A percentile compares a stretch with the other conserved stretches of the same genome.
Conservation (phyloP, 192 early-diverging fungal species). For the Backusella australiensis region DNA sequence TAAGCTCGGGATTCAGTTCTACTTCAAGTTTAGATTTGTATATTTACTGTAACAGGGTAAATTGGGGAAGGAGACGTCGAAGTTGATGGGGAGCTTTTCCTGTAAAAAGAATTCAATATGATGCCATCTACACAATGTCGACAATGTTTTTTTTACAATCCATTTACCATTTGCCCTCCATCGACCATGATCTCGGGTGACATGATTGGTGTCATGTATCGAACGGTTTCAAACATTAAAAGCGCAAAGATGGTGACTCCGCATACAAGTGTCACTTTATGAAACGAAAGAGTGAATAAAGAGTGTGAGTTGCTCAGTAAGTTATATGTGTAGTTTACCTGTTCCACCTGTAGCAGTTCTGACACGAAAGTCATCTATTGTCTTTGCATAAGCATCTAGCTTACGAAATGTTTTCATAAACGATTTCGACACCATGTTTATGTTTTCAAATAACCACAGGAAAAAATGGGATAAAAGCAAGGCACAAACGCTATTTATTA, state of each 20-base stretch:
- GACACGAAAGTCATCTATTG: constrained; percentile 88
- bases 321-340: constrained; percentile 37
- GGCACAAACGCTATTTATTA: neutral
- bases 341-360: constrained; percentile 74
- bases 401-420: constrained; percentile 51
- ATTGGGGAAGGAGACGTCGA: constrained; percentile 88
- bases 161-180: constrained; percentile 55
- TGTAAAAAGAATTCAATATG: neutral
- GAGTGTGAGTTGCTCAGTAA: neutral
- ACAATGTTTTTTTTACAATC: neutral
- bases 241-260: constrained; percentile 69
- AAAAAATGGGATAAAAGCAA: neutral
- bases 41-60: constrained; percentile 78
- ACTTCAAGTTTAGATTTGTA: constrained; percentile 11
- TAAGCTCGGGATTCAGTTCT: neutral
- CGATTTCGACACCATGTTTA: constrained; percentile 27
- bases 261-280: constrained; percentile 75
- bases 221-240: constrained; percentile 76
- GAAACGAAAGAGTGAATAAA: neutral
- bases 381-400: constrained; percentile 91
- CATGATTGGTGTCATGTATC: constrained; percentile 68
- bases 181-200: constrained; percentile 81
- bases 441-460: neutral
- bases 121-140: neutral
- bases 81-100: constrained; percentile 84